These are phyloP conservation scores for Alternaria sp. DNA, from an alignment of 2,329 filamentous ascomycete species.

Conservation along the genomic window DNA sequence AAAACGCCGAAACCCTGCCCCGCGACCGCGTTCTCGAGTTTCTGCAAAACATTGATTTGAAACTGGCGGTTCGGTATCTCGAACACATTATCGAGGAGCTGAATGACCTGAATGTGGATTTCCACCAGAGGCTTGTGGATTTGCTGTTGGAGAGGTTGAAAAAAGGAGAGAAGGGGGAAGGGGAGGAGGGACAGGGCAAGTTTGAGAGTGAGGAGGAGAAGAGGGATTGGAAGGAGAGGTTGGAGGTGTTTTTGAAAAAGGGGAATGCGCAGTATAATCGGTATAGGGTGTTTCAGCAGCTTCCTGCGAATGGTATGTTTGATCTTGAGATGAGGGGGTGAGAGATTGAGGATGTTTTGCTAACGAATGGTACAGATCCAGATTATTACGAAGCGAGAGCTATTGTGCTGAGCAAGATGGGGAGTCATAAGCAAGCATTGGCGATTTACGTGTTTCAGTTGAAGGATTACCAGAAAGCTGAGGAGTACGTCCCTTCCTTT, in stretches of 20 bases:
- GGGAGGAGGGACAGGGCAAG: constrained; percentile 41
- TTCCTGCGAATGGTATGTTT: constrained; percentile 77
- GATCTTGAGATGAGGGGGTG: background rate
- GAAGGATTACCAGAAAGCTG: constrained; percentile 83
- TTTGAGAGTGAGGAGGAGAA: constrained; percentile 46
- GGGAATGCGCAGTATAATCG: constrained; percentile 79
- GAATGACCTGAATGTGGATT: constrained; percentile 80
- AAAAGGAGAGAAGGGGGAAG: constrained; percentile 37
- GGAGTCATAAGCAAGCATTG: constrained; percentile 92
- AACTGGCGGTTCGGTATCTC: constrained; percentile 80
- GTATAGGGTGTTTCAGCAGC: constrained; percentile 74
- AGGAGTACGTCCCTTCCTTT: constrained; percentile 68
- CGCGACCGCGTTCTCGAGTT: constrained; percentile 77
- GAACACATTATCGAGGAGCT: constrained; percentile 91
- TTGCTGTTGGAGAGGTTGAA: constrained; percentile 67
- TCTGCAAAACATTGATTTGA: constrained; percentile 70
- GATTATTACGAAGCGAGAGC: constrained; percentile 89
- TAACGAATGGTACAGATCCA: constrained; percentile 63
- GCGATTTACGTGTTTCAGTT: constrained; percentile 98
- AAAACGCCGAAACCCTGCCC: constrained; percentile 90
- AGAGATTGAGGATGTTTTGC: background rate
- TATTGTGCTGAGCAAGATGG: constrained; percentile 92
- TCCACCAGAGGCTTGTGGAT: constrained; percentile 84
- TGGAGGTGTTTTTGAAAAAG: constrained; percentile 76
- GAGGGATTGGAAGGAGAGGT: constrained; percentile 63